Conservation (phyloP, 2,329 filamentous ascomycete species). For the Escovopsis sp. region DNA sequence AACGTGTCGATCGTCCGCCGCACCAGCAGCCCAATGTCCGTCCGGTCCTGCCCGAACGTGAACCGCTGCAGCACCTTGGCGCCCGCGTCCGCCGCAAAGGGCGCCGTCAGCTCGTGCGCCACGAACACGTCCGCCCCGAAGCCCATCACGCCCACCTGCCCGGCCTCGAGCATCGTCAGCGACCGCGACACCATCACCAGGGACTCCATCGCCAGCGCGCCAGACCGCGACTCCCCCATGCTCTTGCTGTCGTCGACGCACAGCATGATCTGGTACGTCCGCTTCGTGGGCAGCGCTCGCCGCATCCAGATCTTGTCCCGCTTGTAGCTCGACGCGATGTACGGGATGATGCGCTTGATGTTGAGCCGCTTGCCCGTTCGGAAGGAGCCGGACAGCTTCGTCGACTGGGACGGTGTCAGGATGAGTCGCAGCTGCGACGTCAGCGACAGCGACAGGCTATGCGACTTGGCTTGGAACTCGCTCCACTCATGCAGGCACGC, state of each 20-base stretch:
- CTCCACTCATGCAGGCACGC: conserved; percentile 65
- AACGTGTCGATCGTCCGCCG: conserved; percentile 68
- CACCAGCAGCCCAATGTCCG: conserved; percentile 69
- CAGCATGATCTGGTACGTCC: conserved; percentile 92
- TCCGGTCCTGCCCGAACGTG: conserved; percentile 70
- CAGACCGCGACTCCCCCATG: conserved; percentile 71
- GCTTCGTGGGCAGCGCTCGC: conserved; percentile 76
- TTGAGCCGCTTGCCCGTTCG: conserved; percentile 96
- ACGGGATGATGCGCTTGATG: conserved; percentile 98
- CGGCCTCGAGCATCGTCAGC: conserved; percentile 83
- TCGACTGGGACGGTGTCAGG: conserved; percentile 82
- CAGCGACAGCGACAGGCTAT: conserved; percentile 71
- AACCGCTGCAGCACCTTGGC: conserved; percentile 76
- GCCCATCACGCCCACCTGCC: conserved; percentile 79
- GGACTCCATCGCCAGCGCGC: conserved; percentile 77
- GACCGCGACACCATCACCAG: conserved; percentile 80
- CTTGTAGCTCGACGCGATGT: conserved; percentile 96
- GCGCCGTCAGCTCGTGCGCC: conserved; percentile 69
- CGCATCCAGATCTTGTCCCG: conserved; percentile 99
- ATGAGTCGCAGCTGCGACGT: conserved; percentile 94
- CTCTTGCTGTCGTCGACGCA: conserved; percentile 91
- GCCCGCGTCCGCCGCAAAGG: conserved; percentile 62
- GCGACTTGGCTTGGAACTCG: conserved; percentile 69
- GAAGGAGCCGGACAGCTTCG: conserved; percentile 92
- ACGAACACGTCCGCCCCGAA: conserved; percentile 76